Evolutionary conservation across 108 stramenopile species (phyloP).

Genomic region (Skeletonema grethae): DNA sequence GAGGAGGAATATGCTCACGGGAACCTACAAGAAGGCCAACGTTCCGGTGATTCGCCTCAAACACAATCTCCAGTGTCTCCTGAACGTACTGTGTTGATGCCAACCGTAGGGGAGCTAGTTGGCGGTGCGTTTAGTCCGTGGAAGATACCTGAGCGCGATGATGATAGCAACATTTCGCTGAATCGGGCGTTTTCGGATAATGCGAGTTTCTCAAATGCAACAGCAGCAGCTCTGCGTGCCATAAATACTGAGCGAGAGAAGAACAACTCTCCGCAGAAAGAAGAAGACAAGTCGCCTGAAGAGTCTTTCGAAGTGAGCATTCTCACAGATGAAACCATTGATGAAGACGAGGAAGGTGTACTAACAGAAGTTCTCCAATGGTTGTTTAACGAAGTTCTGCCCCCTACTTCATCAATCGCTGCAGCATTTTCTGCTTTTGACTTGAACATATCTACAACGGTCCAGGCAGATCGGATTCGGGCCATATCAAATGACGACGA

Average conservation of each 20-base stretch:
- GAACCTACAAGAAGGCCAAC: slow-evolving; percentile 11
- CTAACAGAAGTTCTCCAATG: slow-evolving; percentile 38
- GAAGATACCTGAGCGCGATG: slow-evolving; percentile 49
- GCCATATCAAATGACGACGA: slow-evolving; percentile 46
- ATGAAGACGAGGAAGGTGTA: slow-evolving; percentile 13
- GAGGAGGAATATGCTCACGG: slow-evolving; percentile 50
- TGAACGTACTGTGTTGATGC: background rate
- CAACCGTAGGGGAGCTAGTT: slow-evolving; percentile 31
- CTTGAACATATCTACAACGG: slow-evolving; percentile 36
- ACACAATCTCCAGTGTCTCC: background rate
- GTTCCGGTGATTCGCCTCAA: slow-evolving; percentile 4
- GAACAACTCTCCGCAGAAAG: background rate
- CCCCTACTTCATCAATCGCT: slow-evolving; percentile 28
- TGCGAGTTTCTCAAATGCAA: slow-evolving; percentile 26
- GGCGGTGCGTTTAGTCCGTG: slow-evolving; percentile 56
- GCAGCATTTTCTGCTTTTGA: slow-evolving; percentile 50
- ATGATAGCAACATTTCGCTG: slow-evolving; percentile 35
- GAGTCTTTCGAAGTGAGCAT: slow-evolving; percentile 40
- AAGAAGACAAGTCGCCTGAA: slow-evolving; percentile 9
- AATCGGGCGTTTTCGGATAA: slow-evolving; percentile 23
- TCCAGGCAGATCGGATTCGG: slow-evolving; percentile 42
- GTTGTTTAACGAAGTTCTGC: slow-evolving; percentile 44
- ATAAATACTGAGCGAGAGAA: slow-evolving; percentile 2
- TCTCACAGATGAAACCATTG: background rate
- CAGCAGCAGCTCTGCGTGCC: slow-evolving; percentile 19